Percentiles rank a stretch among this genome's conserved stretches.
phyloP scores from a whole-genome alignment of 2,329 filamentous ascomycete genomes.

The Rosellinia necatrix region DNA sequence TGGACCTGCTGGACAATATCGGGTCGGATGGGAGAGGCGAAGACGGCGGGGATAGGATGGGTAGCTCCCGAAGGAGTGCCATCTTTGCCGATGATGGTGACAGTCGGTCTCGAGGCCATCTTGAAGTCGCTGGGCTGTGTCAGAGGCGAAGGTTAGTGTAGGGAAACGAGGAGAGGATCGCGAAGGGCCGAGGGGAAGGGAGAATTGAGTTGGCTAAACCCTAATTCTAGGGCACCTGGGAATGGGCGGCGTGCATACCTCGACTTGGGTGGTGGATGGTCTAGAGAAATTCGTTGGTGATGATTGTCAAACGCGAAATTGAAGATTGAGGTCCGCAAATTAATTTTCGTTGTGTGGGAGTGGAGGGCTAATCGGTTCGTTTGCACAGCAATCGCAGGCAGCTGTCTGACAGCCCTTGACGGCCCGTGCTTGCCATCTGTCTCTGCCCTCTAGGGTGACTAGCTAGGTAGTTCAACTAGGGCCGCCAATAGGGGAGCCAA shows the following conservation, averaged over 20 bases:
- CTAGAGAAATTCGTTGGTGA: conserved; percentile 29
- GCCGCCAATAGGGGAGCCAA: too few species aligned
- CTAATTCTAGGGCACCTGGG: conserved; percentile 6
- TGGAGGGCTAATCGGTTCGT: conserved; percentile 37
- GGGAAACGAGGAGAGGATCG: neutral
- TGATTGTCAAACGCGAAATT: conserved; percentile 27
- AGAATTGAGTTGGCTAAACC: neutral
- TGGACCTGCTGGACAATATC: conserved; percentile 99
- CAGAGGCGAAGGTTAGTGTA: conserved; percentile 28
- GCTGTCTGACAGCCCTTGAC: conserved; percentile 2
- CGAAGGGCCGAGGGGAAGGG: neutral
- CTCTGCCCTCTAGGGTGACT: too few species aligned
- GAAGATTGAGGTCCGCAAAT: conserved; percentile 32
- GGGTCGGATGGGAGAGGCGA: conserved; percentile 94
- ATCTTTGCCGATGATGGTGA: conserved; percentile 96
- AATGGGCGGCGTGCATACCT: conserved; percentile 33
- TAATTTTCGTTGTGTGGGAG: conserved; percentile 42
- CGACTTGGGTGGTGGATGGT: conserved; percentile 37
- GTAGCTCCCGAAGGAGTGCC: conserved; percentile 88
- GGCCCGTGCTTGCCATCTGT: conserved; percentile 2
- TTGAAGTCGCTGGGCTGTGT: conserved; percentile 45
- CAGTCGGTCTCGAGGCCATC: conserved; percentile 97
- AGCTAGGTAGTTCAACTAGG: too few species aligned
- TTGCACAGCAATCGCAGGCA: conserved; percentile 4
- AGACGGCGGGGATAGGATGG: conserved; percentile 93